Conservation (phyloP, 2,329 filamentous ascomycete genomes). For the Microthyrium microscopicum region DNA sequence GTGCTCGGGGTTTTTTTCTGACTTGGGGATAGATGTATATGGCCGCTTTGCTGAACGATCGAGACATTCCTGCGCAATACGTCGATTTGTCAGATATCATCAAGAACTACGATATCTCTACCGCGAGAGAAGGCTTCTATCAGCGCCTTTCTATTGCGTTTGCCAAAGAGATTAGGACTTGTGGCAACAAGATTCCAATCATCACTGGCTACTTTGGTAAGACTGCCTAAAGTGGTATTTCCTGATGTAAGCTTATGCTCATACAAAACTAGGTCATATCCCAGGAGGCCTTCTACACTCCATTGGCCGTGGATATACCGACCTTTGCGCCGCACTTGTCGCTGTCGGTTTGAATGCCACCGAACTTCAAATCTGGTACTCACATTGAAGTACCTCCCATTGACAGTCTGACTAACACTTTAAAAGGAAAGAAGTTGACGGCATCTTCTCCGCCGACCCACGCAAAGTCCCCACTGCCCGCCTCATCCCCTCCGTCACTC, state of each 20-base stretch:
- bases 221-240: no score
- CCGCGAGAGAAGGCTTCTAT: slow-evolving; percentile 24
- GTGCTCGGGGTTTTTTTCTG: no score
- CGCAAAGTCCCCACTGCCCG: slow-evolving; percentile 85
- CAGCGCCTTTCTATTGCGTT: slow-evolving; percentile 24
- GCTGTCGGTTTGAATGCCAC: slow-evolving; percentile 75
- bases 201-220: slow-evolving; percentile 91
- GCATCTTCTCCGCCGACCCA: slow-evolving; percentile 76
- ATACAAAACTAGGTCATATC: no score
- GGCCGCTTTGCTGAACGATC: slow-evolving; percentile 66
- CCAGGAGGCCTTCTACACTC: slow-evolving; percentile 82
- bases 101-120: slow-evolving; percentile 30
- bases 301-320: slow-evolving; percentile 89
- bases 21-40: no score
- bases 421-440: slow-evolving; percentile 99
- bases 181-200: slow-evolving; percentile 29
- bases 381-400: no score
- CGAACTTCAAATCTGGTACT: slow-evolving; percentile 94
- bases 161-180: slow-evolving; percentile 24
- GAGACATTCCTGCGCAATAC: slow-evolving; percentile 70
- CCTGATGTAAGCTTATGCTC: no score
- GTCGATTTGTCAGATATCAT: slow-evolving; percentile 77
- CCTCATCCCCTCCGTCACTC: slow-evolving; percentile 75
- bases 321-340: slow-evolving; percentile 81
- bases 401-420: no score